phyloP scores from a whole-genome alignment of 1,139 yeast species.

The Yamadazyma oceani region DNA sequence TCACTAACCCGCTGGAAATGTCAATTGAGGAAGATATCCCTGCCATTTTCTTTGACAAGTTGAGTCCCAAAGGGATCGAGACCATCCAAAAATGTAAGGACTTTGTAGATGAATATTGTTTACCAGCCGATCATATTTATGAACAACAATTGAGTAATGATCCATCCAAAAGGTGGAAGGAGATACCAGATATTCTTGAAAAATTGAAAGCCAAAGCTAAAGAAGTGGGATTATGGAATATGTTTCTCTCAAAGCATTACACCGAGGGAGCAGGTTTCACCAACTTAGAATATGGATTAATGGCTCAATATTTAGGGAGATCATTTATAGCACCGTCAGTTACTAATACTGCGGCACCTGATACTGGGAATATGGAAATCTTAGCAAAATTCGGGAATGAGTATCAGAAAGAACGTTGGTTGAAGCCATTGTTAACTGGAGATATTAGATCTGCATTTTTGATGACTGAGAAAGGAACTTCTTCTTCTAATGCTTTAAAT shows the following conservation, averaged over 20 bases:
- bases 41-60: slow-evolving; percentile 39
- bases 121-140: slow-evolving; percentile 57
- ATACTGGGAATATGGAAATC: slow-evolving; percentile 76
- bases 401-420: slow-evolving; percentile 54
- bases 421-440: slow-evolving; percentile 58
- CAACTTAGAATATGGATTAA: slow-evolving; percentile 66
- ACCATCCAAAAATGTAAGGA: slow-evolving; percentile 49
- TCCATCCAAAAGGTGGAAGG: slow-evolving; percentile 49
- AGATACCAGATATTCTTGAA: slow-evolving; percentile 52
- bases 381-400: slow-evolving; percentile 59
- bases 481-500: slow-evolving; percentile 69
- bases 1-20: too few relatives aligned
- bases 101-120: slow-evolving; percentile 59
- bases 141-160: slow-evolving; percentile 38
- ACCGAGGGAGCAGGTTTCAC: slow-evolving; percentile 64
- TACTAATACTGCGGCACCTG: slow-evolving; percentile 67
- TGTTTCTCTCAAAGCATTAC: slow-evolving; percentile 59
- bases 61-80: slow-evolving; percentile 53
- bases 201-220: slow-evolving; percentile 56
- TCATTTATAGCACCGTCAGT: slow-evolving; percentile 60
- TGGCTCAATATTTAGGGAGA: slow-evolving; percentile 69
- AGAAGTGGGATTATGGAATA: slow-evolving; percentile 62
- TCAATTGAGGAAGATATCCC: slow-evolving; percentile 40
- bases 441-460: slow-evolving; percentile 65
- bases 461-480: slow-evolving; percentile 68